phyloP scores from a whole-genome alignment of 495 filamentous ascomycete species.

The Lasiosphaeria hispida region DNA sequence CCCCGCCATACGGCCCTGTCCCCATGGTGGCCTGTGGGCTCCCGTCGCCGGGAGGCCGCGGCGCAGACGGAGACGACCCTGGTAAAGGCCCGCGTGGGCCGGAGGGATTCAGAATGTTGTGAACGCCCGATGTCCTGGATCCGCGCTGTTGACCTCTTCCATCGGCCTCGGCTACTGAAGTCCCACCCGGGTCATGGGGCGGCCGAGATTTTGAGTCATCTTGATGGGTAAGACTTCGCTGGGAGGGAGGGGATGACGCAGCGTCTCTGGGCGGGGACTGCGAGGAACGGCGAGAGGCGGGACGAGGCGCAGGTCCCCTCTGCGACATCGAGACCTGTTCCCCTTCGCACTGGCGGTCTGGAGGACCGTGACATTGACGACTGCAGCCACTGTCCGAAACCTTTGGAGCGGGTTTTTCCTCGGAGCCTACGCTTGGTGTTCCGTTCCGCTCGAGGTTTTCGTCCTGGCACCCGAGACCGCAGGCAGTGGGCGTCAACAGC shows the following conservation, averaged over 20 bases:
- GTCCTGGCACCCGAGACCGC: slow-evolving; percentile 18
- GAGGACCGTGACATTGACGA: slow-evolving; percentile 55
- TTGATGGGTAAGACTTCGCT: slow-evolving; percentile 19
- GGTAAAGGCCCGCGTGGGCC: slow-evolving; percentile 28
- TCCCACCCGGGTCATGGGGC: slow-evolving; percentile 30
- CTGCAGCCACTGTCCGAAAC: slow-evolving; percentile 22
- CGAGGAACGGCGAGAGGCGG: slow-evolving; percentile 41
- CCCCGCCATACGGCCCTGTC: slow-evolving; percentile 24
- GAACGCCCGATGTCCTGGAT: slow-evolving; percentile 46
- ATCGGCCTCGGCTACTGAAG: slow-evolving; percentile 28
- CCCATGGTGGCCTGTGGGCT: slow-evolving; percentile 25
- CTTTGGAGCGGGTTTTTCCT: slow-evolving; percentile 15
- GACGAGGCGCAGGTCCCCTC: slow-evolving; percentile 49
- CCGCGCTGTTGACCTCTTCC: slow-evolving; percentile 35
- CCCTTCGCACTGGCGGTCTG: slow-evolving; percentile 50
- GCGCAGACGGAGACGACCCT: slow-evolving; percentile 22
- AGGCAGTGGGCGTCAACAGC: slow-evolving; percentile 16
- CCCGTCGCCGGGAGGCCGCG: slow-evolving; percentile 8
- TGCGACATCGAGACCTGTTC: slow-evolving; percentile 61
- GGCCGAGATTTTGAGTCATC: slow-evolving; percentile 28
- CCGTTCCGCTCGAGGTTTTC: slow-evolving; percentile 27
- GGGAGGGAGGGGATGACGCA: slow-evolving; percentile 28
- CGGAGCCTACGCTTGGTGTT: slow-evolving; percentile 31
- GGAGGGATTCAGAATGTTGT: slow-evolving; percentile 51
- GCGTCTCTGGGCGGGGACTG: slow-evolving; percentile 28